Conservation (phyloP, 306 rosid genomes). For the Vicia faba region DNA sequence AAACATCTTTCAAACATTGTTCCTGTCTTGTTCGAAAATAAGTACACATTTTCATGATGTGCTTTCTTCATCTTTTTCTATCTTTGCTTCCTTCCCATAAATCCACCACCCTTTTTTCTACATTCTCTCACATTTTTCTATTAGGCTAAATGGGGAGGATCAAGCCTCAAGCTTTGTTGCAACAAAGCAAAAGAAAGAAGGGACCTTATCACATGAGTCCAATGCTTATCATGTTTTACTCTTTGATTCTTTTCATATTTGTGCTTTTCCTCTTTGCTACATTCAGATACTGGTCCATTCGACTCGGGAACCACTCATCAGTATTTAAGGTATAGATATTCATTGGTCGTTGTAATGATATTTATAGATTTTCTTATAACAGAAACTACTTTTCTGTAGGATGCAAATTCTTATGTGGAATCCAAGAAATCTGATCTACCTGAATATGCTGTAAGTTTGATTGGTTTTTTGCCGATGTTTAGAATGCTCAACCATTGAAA, state of each 20-base stretch:
- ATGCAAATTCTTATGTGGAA: constrained; percentile 41
- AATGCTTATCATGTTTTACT: constrained; percentile 43
- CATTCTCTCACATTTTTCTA: not conserved
- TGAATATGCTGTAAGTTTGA: constrained; percentile 56
- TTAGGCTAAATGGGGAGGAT: constrained; percentile 57
- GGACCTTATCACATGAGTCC: constrained; percentile 54
- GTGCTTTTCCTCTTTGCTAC: constrained; percentile 46
- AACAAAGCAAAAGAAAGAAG: constrained; percentile 73
- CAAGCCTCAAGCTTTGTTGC: constrained; percentile 62
- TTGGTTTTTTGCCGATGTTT: not conserved
- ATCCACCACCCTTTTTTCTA: constrained; percentile 11
- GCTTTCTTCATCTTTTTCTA: constrained; percentile 32
- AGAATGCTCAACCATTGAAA: constrained; percentile 6
- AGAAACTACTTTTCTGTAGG: constrained; percentile 40
- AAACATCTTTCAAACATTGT: constrained; percentile 35
- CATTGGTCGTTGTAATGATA: constrained; percentile 1
- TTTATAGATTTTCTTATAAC: not conserved
- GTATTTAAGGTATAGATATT: constrained; percentile 45
- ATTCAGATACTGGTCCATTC: constrained; percentile 47
- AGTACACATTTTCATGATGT: constrained; percentile 26
- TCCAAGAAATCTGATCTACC: constrained; percentile 64
- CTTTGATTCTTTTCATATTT: constrained; percentile 43
- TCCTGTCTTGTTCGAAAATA: constrained; percentile 20
- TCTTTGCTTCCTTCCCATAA: constrained; percentile 2
- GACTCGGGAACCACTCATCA: constrained; percentile 17